phyloP scores from a whole-genome alignment of 768 basidiomycete species.

The Trametes elegans region DNA sequence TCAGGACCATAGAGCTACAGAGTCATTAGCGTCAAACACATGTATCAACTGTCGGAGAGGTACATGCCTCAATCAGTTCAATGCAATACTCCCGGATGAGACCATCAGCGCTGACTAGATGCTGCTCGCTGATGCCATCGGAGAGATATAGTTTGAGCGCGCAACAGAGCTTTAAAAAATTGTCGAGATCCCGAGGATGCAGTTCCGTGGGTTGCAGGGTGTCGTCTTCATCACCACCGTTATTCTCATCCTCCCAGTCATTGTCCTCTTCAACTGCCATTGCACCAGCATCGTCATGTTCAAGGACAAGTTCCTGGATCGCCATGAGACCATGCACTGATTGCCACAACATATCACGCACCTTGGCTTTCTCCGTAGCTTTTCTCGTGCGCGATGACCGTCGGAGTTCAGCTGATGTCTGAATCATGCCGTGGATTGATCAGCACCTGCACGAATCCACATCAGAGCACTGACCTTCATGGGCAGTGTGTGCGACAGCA shows the following conservation, averaged over 20 bases:
- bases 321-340: background rate
- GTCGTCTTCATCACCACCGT: background rate
- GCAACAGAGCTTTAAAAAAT: background rate
- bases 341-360: background rate
- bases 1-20: slow-evolving; percentile 31
- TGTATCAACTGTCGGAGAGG: slow-evolving; percentile 3
- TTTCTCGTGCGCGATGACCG: background rate
- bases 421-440: background rate
- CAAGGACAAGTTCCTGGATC: background rate
- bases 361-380: background rate
- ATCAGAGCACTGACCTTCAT: too few relatives aligned
- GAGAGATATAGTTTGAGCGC: slow-evolving; percentile 10
- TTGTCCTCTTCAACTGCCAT: background rate
- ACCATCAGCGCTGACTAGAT: slow-evolving; percentile 10
- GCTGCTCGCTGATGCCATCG: slow-evolving; percentile 1
- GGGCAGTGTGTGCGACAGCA: too few relatives aligned
- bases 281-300: background rate
- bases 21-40: slow-evolving; percentile 5
- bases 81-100: slow-evolving; percentile 25
- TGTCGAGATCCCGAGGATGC: slow-evolving; percentile 1
- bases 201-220: background rate
- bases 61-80: slow-evolving; percentile 23
- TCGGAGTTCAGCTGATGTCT: background rate
- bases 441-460: background rate
- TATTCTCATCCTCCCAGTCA: background rate